phyloP scores from a whole-genome alignment of 208 protist species.

The Porcisia deanei region DNA sequence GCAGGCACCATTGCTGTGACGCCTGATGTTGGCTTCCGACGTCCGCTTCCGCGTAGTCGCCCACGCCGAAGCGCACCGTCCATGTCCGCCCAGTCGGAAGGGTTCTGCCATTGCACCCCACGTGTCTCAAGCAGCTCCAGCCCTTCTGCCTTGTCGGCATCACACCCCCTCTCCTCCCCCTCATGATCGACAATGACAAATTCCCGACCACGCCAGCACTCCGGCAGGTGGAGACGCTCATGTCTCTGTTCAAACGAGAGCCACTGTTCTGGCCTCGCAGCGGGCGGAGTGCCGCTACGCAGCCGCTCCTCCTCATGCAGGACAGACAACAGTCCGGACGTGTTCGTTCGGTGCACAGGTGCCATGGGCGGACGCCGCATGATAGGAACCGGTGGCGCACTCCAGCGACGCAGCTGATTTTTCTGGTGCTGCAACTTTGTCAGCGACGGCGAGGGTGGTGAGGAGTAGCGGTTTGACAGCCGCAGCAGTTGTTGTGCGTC shows the following conservation, averaged over 20 bases:
- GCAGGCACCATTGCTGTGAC: not conserved
- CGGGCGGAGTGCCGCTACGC: not conserved
- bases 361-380: slow-evolving; percentile 34
- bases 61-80: not conserved
- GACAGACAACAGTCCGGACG: not conserved
- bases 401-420: slow-evolving; percentile 17
- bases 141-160: slow-evolving; percentile 12
- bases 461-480: slow-evolving; percentile 1
- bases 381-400: slow-evolving; percentile 26
- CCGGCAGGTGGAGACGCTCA: slow-evolving; percentile 34
- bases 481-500: not conserved
- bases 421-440: slow-evolving; percentile 16
- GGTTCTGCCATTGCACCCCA: not conserved
- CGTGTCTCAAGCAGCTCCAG: slow-evolving; percentile 25
- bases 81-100: not conserved
- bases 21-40: not conserved
- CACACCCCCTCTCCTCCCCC: slow-evolving; percentile 9
- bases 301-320: not conserved
- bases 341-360: not conserved
- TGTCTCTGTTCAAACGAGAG: slow-evolving; percentile 37
- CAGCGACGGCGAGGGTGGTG: slow-evolving; percentile 14
- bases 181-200: slow-evolving; percentile 30
- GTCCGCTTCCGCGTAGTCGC: not conserved
- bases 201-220: slow-evolving; percentile 32
- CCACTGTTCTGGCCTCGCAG: slow-evolving; percentile 16